Evolutionary conservation across 345 rosid genomes (phyloP), one percentile per base, ranked within the genome.

Genomic region (Eutrema yunnanense): DNA sequence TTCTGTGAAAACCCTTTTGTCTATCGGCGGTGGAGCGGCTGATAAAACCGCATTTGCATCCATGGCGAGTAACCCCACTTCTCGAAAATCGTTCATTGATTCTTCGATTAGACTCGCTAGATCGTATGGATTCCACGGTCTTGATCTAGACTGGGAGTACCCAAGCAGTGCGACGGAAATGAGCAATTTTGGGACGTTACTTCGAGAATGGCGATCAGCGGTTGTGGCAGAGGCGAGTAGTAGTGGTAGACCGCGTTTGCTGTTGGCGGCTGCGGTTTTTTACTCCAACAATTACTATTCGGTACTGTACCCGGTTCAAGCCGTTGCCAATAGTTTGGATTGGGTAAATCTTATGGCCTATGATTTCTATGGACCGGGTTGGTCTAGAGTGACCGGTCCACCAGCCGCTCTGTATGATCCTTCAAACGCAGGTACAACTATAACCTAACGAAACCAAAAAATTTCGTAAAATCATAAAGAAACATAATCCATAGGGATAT

Each of bases 301-400:
- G 0, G 37, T 83, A 0, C 30, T 73, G 59, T 84, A 86, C 14
- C 92, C 92, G 3, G 72, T 79, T 47, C 74, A 50, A 7, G 61
- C 80, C 1, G 67, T 89, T 70, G 49, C 60, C 1, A 33, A 40
- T 0, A 81, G 77, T 52, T 43, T 91, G 82, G 92, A 91, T 36
- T 91, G 88, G 92, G 65, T 87, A 61, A 84, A 85, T 26, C 80
- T 69, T 4, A 87, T 87, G 86, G 83, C 87, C 2, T 89, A 84
- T 64, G 96, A 89, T 65, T 89, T 81, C 48, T 84, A 73, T 34
- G 88, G 84, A 5, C 82, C 88, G 0, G 71, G 81, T 76, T 79
- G 87, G 80, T 78, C 89, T 6, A 51, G 4, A 2, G 78, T 62
- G 0, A 84, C 88, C 0, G 96, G 92, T 26, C 80, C 66, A 3